phyloP scores from a whole-genome alignment of 345 rosid species.

The Brassica carinata region DNA sequence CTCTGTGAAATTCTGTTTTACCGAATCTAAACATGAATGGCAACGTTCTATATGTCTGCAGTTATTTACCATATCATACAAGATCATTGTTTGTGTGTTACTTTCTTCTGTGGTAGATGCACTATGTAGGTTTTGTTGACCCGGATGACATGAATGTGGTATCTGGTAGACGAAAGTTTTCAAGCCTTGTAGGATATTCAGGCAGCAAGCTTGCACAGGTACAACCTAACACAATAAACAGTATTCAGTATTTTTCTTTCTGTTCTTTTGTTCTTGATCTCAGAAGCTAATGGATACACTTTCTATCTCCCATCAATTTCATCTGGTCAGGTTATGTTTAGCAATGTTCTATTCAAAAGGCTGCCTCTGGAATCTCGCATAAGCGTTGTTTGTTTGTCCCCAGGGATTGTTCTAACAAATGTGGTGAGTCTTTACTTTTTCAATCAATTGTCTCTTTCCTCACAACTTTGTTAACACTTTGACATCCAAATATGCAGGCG shows the following conservation, averaged over 20 bases:
- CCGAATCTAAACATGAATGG: neutral
- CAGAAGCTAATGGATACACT: slow-evolving; percentile 19
- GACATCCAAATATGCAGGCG: slow-evolving; percentile 56
- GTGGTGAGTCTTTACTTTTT: slow-evolving; percentile 60
- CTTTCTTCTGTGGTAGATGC: slow-evolving; percentile 61
- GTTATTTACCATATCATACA: neutral
- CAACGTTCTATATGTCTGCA: neutral
- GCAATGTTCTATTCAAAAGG: slow-evolving; percentile 68
- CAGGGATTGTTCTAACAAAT: slow-evolving; percentile 81
- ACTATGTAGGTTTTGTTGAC: slow-evolving; percentile 84
- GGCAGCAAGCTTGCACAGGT: slow-evolving; percentile 98
- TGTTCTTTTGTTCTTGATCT: neutral
- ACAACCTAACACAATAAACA: slow-evolving; percentile 14
- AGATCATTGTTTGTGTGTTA: slow-evolving; percentile 17
- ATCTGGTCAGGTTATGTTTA: slow-evolving; percentile 76
- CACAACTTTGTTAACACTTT: neutral
- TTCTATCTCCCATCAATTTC: neutral
- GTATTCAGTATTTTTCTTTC: neutral
- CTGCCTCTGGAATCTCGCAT: slow-evolving; percentile 80
- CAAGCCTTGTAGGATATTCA: slow-evolving; percentile 73
- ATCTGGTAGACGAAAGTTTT: slow-evolving; percentile 72
- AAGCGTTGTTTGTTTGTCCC: slow-evolving; percentile 73
- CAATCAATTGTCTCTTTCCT: neutral
- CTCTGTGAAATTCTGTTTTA: neutral
- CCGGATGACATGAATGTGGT: slow-evolving; percentile 85